phyloP scores from a whole-genome alignment of 352 stramenopile species.

The Pythium rhizo-oryzae region DNA sequence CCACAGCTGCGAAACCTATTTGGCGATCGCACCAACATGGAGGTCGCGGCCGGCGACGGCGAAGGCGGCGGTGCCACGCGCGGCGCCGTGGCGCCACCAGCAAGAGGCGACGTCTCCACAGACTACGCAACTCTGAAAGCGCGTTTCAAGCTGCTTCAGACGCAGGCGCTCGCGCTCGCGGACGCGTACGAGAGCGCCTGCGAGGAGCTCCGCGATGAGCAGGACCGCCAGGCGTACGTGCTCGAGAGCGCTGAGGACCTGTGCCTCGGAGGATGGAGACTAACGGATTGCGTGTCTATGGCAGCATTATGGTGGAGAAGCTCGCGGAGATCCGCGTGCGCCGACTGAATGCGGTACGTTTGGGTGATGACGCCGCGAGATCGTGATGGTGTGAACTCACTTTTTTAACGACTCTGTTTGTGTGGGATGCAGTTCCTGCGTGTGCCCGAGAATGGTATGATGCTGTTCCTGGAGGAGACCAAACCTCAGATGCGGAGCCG shows the following conservation, averaged over 20 bases:
- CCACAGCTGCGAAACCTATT: background rate
- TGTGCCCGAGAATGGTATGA: slow-evolving; percentile 34
- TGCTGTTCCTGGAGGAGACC: slow-evolving; percentile 41
- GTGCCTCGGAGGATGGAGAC: too few relatives aligned
- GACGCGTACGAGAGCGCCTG: slow-evolving; percentile 35
- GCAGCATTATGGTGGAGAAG: slow-evolving; percentile 50
- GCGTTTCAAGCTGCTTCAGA: slow-evolving; percentile 39
- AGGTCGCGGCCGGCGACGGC: background rate
- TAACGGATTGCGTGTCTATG: background rate
- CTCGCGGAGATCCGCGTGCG: slow-evolving; percentile 48
- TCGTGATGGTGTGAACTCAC: too few relatives aligned
- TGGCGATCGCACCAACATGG: background rate
- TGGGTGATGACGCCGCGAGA: background rate
- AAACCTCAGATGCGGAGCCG: slow-evolving; percentile 25
- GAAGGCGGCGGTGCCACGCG: background rate
- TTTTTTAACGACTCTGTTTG: background rate
- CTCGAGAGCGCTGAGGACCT: too few relatives aligned
- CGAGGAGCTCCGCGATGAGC: slow-evolving; percentile 42
- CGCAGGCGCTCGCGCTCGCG: slow-evolving; percentile 39
- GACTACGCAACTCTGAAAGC: slow-evolving; percentile 36
- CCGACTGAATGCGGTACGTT: slow-evolving; percentile 43
- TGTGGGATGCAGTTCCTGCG: slow-evolving; percentile 34
- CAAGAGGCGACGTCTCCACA: background rate
- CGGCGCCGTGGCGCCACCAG: background rate
- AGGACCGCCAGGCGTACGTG: slow-evolving; percentile 46